Base-by-base conservation (phyloP, 768 basidiomycete genomes). In the Xerocomellus dryophilus region DNA sequence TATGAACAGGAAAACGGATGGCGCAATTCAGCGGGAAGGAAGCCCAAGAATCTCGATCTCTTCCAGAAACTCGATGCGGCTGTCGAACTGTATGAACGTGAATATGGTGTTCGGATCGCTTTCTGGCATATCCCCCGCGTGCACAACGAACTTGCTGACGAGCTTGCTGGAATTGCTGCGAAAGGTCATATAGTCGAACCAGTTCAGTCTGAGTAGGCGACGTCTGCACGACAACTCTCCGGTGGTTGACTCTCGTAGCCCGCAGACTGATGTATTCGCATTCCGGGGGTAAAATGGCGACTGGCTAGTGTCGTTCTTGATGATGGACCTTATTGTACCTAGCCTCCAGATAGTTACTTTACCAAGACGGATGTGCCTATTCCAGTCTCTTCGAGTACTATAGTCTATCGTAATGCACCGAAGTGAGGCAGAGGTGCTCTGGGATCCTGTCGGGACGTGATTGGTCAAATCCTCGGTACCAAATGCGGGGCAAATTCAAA, bases 21-120 rank as follows among this genome's bases (percentile, higher is more conserved):
- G 43, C 50, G 23, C 15, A 41, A 20, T 21, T 44, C 46, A 1
- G 35, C 38, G 3, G n/a, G 20, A 9, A 47, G 25, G 32, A 43
- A n/a, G 31, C 56, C 38, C 3, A 46, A 42, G 43, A 59, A 58
- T 31, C 20, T 48, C 10, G 43, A 56, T 11, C 54, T 51, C 12
- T 51, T 52, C 29, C 45, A 23, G 11, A 35, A 2, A 5, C 56
- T 58, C 25, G 51, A 50, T 17, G 34, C 18, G n/a, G 38, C 31
- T 2, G 41, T 51, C 8, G 31, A 47, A 7, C 17, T 27, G n/a
- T 38, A 34, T 8, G 44, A 50, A 29, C 54, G 40, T 25, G 39
- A 31, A 8, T 42, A 46, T 8, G 21, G 34, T 10, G 23, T 50
- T 17, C 32, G 27, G n/a, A 42, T 46, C 8, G 34, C 39, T 15